Evolutionary conservation across 2,329 filamentous ascomycete genomes (phyloP).

Genomic region (Microcera coccophila): DNA sequence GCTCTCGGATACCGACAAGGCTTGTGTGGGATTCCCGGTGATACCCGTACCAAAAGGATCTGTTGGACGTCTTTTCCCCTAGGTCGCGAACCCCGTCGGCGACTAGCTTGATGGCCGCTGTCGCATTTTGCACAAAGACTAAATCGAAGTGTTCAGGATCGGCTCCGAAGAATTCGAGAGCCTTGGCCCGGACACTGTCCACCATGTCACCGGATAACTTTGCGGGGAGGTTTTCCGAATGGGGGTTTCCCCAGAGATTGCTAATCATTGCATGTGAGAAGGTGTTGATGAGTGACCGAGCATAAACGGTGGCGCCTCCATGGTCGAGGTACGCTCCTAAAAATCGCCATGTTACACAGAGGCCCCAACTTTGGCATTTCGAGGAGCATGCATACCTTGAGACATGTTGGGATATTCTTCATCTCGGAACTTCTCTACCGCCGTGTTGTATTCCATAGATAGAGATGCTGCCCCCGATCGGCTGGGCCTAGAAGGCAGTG

Average conservation of each 20-base stretch:
- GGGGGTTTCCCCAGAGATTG: conserved; percentile 64
- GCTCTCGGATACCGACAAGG: conserved; percentile 65
- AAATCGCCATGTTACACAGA: no score
- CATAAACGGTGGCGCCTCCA: conserved; percentile 54
- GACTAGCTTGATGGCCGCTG: conserved; percentile 60
- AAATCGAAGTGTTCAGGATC: conserved; percentile 57
- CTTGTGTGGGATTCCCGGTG: conserved; percentile 61
- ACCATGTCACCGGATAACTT: conserved; percentile 55
- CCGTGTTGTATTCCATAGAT: conserved; percentile 23
- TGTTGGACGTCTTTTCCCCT: conserved; percentile 42
- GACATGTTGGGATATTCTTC: conserved; percentile 27
- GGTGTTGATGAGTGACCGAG: conserved; percentile 52
- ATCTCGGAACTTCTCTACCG: conserved; percentile 23
- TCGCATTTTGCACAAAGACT: conserved; percentile 60
- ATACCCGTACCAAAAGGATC: conserved; percentile 55
- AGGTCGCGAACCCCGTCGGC: conserved; percentile 54
- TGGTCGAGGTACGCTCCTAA: conserved; percentile 53
- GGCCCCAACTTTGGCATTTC: no score
- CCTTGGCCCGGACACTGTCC: conserved; percentile 50
- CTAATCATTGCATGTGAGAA: conserved; percentile 53
- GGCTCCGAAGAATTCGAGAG: conserved; percentile 56
- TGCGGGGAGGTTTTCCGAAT: conserved; percentile 60
- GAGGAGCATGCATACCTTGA: conserved; percentile 18
- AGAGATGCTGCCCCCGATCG: conserved; percentile 5
- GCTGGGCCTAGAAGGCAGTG: conserved; percentile 10